phyloP scores from a whole-genome alignment of 768 basidiomycete species.

The Suillus ampliporus region DNA sequence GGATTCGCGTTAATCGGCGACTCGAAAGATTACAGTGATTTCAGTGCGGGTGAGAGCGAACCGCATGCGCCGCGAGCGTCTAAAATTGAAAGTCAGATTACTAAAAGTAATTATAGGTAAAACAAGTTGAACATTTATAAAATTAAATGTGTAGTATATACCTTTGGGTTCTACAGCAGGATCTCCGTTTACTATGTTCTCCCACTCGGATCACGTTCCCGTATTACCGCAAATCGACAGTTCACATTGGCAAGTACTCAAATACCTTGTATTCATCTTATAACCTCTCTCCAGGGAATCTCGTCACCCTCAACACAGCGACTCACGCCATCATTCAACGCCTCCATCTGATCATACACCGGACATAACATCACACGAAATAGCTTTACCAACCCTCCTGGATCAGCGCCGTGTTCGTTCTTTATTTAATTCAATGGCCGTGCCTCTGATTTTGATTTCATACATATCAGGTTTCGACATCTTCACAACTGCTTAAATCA shows the following conservation, averaged over 20 bases:
- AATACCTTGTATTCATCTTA: conserved; percentile 25
- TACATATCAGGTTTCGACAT: conserved; percentile 42
- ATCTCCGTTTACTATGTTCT: conserved; percentile 35
- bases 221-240: conserved; percentile 28
- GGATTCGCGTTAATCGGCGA: conserved; percentile 34
- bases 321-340: conserved; percentile 28
- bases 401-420: conserved; percentile 44
- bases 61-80: conserved; percentile 36
- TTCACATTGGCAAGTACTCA: conserved; percentile 30
- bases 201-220: conserved; percentile 39
- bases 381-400: conserved; percentile 36
- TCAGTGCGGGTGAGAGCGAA: conserved; percentile 20
- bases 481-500: conserved; percentile 45
- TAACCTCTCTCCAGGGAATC: conserved; percentile 34
- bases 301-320: conserved; percentile 25
- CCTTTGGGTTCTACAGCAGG: conserved; percentile 7
- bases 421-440: conserved; percentile 38
- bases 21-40: conserved; percentile 32
- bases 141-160: too few relatives aligned
- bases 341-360: conserved; percentile 37
- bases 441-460: conserved; percentile 45
- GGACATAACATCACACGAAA: conserved; percentile 39
- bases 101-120: conserved; percentile 18
- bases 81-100: conserved; percentile 35
- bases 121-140: conserved; percentile 1